Base-by-base conservation (phyloP, 495 filamentous ascomycete species). In the Neurospora tetrasperma region DNA sequence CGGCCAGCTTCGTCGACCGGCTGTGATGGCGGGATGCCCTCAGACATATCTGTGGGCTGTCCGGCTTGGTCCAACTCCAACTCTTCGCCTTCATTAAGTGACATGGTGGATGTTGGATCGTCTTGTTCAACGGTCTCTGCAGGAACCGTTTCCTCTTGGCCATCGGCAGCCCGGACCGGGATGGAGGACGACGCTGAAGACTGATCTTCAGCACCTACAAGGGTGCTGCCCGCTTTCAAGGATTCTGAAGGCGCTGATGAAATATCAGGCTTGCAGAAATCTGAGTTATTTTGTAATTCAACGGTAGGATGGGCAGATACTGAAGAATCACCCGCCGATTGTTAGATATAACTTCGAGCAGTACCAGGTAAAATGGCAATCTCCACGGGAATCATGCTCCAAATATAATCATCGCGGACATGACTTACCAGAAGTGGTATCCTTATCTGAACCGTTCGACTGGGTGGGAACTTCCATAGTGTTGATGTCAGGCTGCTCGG, bases 401-500 rank as follows among this genome's bases (percentile, higher is more conserved):
- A 35, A 66, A 66, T 66, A 16, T 14, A 31, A 31, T 66, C 54
- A 66, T 66, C 54, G 54, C 27, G 54, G 54, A 35, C 54, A 31
- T 27, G 42, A 68, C 38, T 39, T 43, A 74, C 72, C 76, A n/a
- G 72, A 71, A 18, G 23, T 44, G 42, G 27, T 41, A 11, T 39
- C 72, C 3, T 69, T 69, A n/a, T 43, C 46, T 7, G 42, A 27
- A 40, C 69, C 73, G 35, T 71, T 77, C 5, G 39, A 31, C 70
- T 74, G 74, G 6, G 74, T 42, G 10, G 62, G 72, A 8, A 66
- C 69, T 16, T 71, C 59, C 74, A 84, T 80, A 20, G 86, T 78
- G 73, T 89, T 83, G 38, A 83, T 73, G 9, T 84, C 83, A 1
- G 90, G 82, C 44, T 79, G 76, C 54, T 89, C 85, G 70, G 90